phyloP scores from a whole-genome alignment of 164 flowering plant genomes.

The Cinnamomum chago region DNA sequence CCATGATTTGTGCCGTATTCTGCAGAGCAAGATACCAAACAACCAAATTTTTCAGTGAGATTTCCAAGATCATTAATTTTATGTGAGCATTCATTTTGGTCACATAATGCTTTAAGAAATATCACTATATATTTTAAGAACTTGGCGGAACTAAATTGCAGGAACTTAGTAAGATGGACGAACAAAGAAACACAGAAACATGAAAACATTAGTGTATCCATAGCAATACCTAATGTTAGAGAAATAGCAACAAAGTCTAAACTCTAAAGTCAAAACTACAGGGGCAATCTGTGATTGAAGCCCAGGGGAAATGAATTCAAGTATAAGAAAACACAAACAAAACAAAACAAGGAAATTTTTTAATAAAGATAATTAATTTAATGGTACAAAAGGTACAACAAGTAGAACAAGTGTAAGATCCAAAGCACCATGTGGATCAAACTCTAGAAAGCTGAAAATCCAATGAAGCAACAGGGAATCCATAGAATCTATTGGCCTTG shows the following conservation, averaged over 20 bases:
- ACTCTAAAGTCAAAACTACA: too few species aligned
- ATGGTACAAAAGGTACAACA: too few species aligned
- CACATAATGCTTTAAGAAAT: background rate
- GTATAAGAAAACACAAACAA: background rate
- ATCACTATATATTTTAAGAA: background rate
- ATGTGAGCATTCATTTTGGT: background rate
- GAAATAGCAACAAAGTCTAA: too few species aligned
- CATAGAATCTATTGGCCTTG: too few species aligned
- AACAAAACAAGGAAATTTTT: background rate
- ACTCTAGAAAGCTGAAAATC: too few species aligned
- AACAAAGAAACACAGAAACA: background rate
- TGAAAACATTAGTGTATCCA: background rate
- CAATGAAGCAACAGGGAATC: too few species aligned
- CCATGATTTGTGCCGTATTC: conserved; percentile 72
- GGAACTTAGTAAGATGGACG: background rate
- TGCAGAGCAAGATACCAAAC: conserved; percentile 26
- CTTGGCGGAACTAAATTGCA: background rate
- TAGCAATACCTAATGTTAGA: background rate
- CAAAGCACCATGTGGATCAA: too few species aligned
- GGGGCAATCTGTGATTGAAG: too few species aligned
- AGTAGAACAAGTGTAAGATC: too few species aligned
- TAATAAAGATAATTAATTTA: too few species aligned
- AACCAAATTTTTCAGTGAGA: background rate
- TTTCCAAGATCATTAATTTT: background rate
- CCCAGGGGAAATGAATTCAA: background rate